Percentiles rank a stretch among this genome's conserved stretches.
Conservation (phyloP, 257 asterid species). For the Solanum pimpinellifolium region DNA sequence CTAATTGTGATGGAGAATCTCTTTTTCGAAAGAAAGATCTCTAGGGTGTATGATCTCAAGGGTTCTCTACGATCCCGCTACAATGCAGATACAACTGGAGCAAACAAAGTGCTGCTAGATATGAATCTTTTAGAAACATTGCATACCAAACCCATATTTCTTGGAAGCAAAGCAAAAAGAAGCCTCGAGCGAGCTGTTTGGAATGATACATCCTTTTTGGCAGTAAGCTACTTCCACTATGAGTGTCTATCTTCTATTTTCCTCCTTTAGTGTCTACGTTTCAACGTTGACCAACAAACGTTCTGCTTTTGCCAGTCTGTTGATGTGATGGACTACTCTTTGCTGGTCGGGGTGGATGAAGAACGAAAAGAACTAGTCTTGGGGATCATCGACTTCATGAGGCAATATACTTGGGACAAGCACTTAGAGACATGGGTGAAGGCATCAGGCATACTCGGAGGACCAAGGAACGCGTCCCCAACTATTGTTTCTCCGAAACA, state of each 20-base stretch:
- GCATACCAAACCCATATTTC: slow-evolving; percentile 75
- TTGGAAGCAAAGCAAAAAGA: slow-evolving; percentile 84
- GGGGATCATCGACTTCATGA: slow-evolving; percentile 92
- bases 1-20: slow-evolving; percentile 98
- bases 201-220: slow-evolving; percentile 91
- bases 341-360: slow-evolving; percentile 90
- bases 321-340: slow-evolving; percentile 93
- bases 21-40: slow-evolving; percentile 56
- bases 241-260: not conserved
- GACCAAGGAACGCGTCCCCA: slow-evolving; percentile 86
- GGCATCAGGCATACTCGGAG: slow-evolving; percentile 88
- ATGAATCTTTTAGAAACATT: slow-evolving; percentile 76
- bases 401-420: slow-evolving; percentile 99
- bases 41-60: slow-evolving; percentile 77
- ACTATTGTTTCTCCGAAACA: slow-evolving; percentile 83
- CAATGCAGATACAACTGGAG: slow-evolving; percentile 62
- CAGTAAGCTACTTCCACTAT: slow-evolving; percentile 31
- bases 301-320: slow-evolving; percentile 43
- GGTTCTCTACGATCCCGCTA: slow-evolving; percentile 80
- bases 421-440: slow-evolving; percentile 96
- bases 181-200: slow-evolving; percentile 87
- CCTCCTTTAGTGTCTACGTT: not conserved
- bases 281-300: not conserved
- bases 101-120: slow-evolving; percentile 73
- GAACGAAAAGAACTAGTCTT: slow-evolving; percentile 74